These are phyloP conservation scores for Acanthamoeba triangularis DNA, from an alignment of 208 protist species.

Conservation along the genomic window DNA sequence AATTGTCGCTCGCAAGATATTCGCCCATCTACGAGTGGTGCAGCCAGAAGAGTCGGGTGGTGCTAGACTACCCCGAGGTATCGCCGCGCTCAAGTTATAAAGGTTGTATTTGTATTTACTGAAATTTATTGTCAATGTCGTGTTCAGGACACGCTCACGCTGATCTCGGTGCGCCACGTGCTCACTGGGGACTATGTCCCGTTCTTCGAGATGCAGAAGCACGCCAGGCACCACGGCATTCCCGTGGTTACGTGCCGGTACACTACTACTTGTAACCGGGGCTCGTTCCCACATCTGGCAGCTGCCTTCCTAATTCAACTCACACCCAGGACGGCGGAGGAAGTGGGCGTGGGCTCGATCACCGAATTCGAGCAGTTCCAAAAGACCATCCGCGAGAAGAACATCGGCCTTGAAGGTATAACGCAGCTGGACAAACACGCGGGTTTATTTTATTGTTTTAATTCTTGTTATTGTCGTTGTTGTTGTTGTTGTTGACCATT, in stretches of 20 bases:
- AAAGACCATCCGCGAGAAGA: slow-evolving; percentile 71
- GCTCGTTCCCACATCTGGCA: neutral
- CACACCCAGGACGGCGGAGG: neutral
- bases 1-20: neutral
- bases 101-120: no score
- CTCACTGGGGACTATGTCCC: slow-evolving; percentile 13
- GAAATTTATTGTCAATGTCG: neutral
- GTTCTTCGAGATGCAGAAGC: slow-evolving; percentile 40
- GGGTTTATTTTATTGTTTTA: no score
- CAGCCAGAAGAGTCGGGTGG: slow-evolving; percentile 53
- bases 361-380: slow-evolving; percentile 54
- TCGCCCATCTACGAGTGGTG: slow-evolving; percentile 75
- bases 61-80: slow-evolving; percentile 64
- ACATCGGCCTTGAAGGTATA: slow-evolving; percentile 49
- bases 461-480: neutral
- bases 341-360: slow-evolving; percentile 27
- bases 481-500: neutral
- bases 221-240: slow-evolving; percentile 15
- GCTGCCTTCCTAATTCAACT: neutral
- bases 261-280: neutral
- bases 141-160: slow-evolving; percentile 13
- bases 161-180: slow-evolving; percentile 40
- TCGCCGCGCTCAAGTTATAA: neutral
- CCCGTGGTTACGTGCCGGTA: slow-evolving; percentile 22
- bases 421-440: no score